These are phyloP conservation scores for Ustilago xerochloae DNA, from an alignment of 1,284 basidiomycete genomes.

Conservation along the genomic window DNA sequence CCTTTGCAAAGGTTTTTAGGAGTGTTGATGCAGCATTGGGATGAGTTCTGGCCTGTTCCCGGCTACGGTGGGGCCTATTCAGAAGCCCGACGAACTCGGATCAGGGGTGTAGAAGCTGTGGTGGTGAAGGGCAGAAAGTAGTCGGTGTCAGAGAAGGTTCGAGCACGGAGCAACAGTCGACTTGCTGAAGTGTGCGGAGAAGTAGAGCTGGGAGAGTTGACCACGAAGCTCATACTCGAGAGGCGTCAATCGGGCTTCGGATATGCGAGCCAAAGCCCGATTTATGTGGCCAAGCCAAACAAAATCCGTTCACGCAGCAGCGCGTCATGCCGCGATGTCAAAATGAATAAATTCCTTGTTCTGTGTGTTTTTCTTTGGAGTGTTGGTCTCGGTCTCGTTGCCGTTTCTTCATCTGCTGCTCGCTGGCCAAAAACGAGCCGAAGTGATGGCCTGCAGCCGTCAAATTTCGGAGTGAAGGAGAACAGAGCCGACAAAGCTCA, in stretches of 20 bases:
- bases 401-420: too few relatives aligned
- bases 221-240: too few relatives aligned
- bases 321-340: background rate
- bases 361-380: slow-evolving; percentile 4
- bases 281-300: too few relatives aligned
- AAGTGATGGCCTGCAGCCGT: background rate
- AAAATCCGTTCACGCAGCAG: background rate
- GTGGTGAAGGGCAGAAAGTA: too few relatives aligned
- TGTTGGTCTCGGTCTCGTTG: slow-evolving; percentile 24
- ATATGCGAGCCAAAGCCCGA: background rate
- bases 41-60: slow-evolving; percentile 1
- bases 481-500: too few relatives aligned
- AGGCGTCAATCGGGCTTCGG: background rate
- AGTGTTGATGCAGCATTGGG: slow-evolving; percentile 12
- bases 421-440: background rate
- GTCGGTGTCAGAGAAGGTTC: too few relatives aligned
- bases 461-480: background rate
- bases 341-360: background rate
- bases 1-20: slow-evolving; percentile 4
- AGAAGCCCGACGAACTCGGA: too few relatives aligned
- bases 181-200: too few relatives aligned
- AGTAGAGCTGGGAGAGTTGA: too few relatives aligned
- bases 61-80: background rate
- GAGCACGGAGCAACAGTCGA: too few relatives aligned
- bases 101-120: too few relatives aligned